phyloP scores from a whole-genome alignment of 2,329 filamentous ascomycete genomes.

The Dendrostoma leiphaemia region DNA sequence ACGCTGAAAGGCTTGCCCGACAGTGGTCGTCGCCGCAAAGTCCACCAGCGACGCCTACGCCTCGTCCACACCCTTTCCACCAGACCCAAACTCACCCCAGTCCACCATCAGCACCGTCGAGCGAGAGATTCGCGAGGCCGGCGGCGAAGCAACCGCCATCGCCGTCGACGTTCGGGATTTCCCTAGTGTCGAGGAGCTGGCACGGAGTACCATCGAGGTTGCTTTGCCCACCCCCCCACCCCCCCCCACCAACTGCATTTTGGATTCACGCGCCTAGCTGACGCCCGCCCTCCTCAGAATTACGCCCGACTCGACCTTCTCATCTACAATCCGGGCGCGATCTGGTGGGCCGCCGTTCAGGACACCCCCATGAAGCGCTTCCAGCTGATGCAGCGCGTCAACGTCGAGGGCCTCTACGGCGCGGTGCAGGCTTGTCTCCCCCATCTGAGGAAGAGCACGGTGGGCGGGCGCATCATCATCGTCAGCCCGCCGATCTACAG shows the following conservation, averaged over 20 bases:
- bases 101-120: slow-evolving; percentile 81
- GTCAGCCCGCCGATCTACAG: slow-evolving; percentile 84
- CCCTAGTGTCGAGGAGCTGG: slow-evolving; percentile 58
- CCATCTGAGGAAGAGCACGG: slow-evolving; percentile 54
- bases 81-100: slow-evolving; percentile 69
- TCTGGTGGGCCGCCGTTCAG: slow-evolving; percentile 77
- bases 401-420: slow-evolving; percentile 73
- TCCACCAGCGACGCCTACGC: slow-evolving; percentile 61
- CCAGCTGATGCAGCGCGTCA: slow-evolving; percentile 73
- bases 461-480: slow-evolving; percentile 65
- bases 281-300: slow-evolving; percentile 28
- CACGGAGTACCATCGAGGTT: slow-evolving; percentile 54
- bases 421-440: slow-evolving; percentile 68
- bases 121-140: slow-evolving; percentile 66
- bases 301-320: slow-evolving; percentile 70
- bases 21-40: slow-evolving; percentile 77
- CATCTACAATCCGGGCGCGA: slow-evolving; percentile 81
- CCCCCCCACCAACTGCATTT: too few relatives aligned
- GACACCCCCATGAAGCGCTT: slow-evolving; percentile 75
- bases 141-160: slow-evolving; percentile 64
- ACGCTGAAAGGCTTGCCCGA: not conserved
- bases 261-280: too few relatives aligned
- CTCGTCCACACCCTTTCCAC: slow-evolving; percentile 60
- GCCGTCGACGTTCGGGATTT: slow-evolving; percentile 67
- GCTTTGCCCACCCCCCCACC: not conserved